Evolutionary conservation across 768 basidiomycete genomes (phyloP).

Genomic region (Cystofilobasidium bisporidii): DNA sequence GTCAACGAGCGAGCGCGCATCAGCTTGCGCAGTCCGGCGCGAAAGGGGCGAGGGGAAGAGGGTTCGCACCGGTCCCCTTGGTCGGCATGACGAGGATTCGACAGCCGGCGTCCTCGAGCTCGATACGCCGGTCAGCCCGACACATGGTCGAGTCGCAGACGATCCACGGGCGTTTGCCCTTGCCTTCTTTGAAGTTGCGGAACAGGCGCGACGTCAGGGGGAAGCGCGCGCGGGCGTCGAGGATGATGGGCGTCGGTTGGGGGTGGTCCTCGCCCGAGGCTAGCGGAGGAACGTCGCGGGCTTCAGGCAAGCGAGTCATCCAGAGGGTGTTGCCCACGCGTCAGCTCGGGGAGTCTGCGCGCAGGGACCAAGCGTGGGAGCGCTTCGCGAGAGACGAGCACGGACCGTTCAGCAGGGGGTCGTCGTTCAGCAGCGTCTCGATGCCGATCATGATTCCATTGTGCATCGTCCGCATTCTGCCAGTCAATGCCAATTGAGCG

Average conservation of each 20-base stretch:
- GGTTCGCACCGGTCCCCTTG: slow-evolving; percentile 41
- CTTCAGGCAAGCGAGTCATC: slow-evolving; percentile 29
- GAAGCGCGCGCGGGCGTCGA: slow-evolving; percentile 67
- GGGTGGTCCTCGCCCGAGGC: slow-evolving; percentile 14
- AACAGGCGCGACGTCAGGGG: slow-evolving; percentile 60
- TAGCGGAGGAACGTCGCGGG: slow-evolving; percentile 34
- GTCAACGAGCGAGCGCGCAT: not conserved
- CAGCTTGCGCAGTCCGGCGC: not conserved
- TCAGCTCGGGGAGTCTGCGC: not conserved
- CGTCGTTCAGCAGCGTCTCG: slow-evolving; percentile 78
- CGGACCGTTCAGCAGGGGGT: slow-evolving; percentile 88
- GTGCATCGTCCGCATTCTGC: slow-evolving; percentile 82
- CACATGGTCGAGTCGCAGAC: slow-evolving; percentile 45
- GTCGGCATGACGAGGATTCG: slow-evolving; percentile 49
- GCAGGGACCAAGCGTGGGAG: not conserved
- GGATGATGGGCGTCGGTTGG: slow-evolving; percentile 70
- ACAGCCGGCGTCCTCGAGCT: slow-evolving; percentile 59
- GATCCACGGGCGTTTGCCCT: slow-evolving; percentile 64
- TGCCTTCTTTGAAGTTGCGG: slow-evolving; percentile 51
- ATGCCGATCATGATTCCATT: slow-evolving; percentile 86
- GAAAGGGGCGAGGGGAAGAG: not conserved
- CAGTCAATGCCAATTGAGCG: not conserved
- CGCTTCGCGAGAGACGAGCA: slow-evolving; percentile 48
- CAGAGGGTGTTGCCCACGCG: not conserved
- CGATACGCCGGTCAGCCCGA: slow-evolving; percentile 38